phyloP scores from a whole-genome alignment of 2,329 filamentous ascomycete species.

The Pseudogymnoascus sp. region DNA sequence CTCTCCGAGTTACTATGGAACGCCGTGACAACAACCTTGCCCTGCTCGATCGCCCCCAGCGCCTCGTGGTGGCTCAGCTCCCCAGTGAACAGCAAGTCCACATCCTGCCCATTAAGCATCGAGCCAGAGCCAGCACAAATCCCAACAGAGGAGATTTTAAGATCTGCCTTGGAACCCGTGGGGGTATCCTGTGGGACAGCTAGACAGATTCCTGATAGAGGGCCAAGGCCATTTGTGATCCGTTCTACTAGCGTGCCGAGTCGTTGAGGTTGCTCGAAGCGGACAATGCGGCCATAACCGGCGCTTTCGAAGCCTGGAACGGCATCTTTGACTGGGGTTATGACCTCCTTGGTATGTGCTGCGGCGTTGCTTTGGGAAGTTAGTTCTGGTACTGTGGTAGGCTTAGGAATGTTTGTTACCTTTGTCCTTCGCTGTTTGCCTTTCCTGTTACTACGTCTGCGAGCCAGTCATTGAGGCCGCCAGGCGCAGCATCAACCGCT shows the following conservation, averaged over 20 bases:
- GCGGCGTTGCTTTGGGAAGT: background rate
- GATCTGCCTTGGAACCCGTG: conserved; percentile 15
- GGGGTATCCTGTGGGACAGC: conserved; percentile 26
- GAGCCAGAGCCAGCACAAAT: conserved; percentile 84
- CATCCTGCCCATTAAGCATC: conserved; percentile 62
- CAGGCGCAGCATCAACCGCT: conserved; percentile 78
- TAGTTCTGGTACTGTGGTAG: conserved; percentile 23
- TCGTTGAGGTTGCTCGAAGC: conserved; percentile 21
- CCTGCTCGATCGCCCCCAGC: conserved; percentile 75
- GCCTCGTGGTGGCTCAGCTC: conserved; percentile 93
- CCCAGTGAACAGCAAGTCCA: conserved; percentile 82
- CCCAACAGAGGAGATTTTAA: conserved; percentile 61
- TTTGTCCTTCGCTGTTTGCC: background rate
- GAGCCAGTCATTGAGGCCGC: conserved; percentile 90
- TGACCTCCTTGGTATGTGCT: conserved; percentile 19
- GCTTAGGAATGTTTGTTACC: background rate
- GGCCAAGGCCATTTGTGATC: conserved; percentile 20
- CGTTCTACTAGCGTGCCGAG: conserved; percentile 21
- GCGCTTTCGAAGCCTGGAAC: conserved; percentile 23
- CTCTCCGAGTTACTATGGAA: conserved; percentile 95
- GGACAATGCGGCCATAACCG: conserved; percentile 30
- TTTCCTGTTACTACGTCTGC: conserved; percentile 71
- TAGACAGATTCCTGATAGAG: conserved; percentile 21
- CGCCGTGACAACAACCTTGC: conserved; percentile 73
- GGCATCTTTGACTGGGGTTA: conserved; percentile 23